A percentile compares a stretch with the other conserved stretches of the same genome.
Evolutionary conservation across 2,329 filamentous ascomycete genomes (phyloP).

Genomic region (Trichoderma koningii): DNA sequence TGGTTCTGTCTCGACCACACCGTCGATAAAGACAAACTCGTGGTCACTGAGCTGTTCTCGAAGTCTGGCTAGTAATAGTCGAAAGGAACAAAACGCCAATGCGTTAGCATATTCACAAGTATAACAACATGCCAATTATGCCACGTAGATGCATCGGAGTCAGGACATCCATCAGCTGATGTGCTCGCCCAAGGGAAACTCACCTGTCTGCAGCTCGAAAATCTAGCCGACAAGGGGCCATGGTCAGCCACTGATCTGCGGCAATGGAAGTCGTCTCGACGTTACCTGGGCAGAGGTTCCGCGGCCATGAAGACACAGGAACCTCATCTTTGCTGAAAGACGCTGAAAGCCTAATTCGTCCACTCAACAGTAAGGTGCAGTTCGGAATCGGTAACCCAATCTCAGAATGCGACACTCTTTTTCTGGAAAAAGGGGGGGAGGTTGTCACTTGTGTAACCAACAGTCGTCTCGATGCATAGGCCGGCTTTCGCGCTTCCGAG

Average conservation of each 20-base stretch:
- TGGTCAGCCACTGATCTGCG: not conserved
- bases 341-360: conserved; percentile 18
- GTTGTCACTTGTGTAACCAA: no score
- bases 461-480: no score
- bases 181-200: no score
- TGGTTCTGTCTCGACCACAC: not conserved
- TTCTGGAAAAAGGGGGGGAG: not conserved
- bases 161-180: no score
- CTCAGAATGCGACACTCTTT: not conserved
- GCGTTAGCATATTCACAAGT: not conserved
- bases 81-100: no score
- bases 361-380: not conserved
- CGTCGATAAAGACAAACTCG: conserved; percentile 20
- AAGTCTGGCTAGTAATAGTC: not conserved
- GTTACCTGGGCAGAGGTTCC: conserved; percentile 15
- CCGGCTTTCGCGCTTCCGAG: no score
- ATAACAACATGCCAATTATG: not conserved
- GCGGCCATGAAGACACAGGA: conserved; percentile 1
- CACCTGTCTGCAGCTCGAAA: conserved; percentile 4
- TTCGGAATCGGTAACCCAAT: not conserved
- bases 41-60: conserved; percentile 4
- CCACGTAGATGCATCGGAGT: no score
- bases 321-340: not conserved
- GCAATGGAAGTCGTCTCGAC: not conserved
- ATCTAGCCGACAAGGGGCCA: not conserved